A percentile compares a stretch with the other conserved stretches of the same genome.
phyloP scores from a whole-genome alignment of 495 filamentous ascomycete genomes.

The Neurospora discreta region DNA sequence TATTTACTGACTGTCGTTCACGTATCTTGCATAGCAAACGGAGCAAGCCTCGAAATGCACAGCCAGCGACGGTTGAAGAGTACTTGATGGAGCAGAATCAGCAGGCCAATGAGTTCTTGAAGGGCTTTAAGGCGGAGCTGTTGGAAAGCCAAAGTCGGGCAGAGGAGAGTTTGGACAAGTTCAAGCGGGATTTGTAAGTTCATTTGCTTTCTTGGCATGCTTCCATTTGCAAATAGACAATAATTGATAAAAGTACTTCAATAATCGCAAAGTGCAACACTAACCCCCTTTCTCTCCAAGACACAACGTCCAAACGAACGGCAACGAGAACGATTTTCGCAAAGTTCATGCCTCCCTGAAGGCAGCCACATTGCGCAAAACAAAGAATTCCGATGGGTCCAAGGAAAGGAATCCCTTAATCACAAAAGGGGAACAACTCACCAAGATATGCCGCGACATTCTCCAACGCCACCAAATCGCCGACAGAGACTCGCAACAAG shows the following conservation, averaged over 20 bases:
- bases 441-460: slow-evolving; percentile 9
- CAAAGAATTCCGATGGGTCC: not conserved
- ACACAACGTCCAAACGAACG: not conserved
- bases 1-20: not conserved
- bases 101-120: slow-evolving; percentile 24
- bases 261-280: not conserved
- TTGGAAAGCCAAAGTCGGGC: slow-evolving; percentile 12
- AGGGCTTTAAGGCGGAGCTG: slow-evolving; percentile 15
- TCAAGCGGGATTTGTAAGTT: slow-evolving; percentile 12
- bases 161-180: slow-evolving; percentile 4
- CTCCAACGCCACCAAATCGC: slow-evolving; percentile 9
- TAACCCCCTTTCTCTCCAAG: not conserved
- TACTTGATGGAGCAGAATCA: slow-evolving; percentile 12
- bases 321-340: not conserved
- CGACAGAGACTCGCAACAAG: slow-evolving; percentile 3
- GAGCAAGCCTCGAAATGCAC: not conserved
- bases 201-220: not conserved
- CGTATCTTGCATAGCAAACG: not conserved
- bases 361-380: not conserved
- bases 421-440: slow-evolving; percentile 6
- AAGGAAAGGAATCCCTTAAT: slow-evolving; percentile 8
- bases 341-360: not conserved
- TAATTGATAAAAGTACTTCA: not conserved
- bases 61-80: slow-evolving; percentile 14
- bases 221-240: not conserved